These are phyloP conservation scores for Boletus edulis DNA, from an alignment of 768 basidiomycete genomes.

Conservation along the genomic window DNA sequence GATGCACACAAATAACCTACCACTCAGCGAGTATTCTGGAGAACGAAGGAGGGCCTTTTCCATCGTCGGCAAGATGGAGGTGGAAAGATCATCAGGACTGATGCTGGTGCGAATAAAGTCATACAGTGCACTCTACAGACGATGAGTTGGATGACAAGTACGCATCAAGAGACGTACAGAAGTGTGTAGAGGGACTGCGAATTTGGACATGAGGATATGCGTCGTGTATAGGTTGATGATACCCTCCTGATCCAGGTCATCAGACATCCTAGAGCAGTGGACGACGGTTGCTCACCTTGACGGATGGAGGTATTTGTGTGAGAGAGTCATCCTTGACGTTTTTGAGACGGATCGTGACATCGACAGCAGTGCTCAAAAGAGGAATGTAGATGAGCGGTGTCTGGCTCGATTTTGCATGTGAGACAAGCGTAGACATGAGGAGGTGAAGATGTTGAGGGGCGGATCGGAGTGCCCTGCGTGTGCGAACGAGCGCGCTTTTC, in stretches of 20 bases:
- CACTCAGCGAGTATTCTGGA: conserved; percentile 70
- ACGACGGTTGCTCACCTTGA: conserved; percentile 39
- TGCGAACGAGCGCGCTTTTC: conserved; percentile 57
- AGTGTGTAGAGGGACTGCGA: conserved; percentile 54
- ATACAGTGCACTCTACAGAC: conserved; percentile 45
- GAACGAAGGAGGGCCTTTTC: conserved; percentile 82
- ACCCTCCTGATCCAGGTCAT: conserved; percentile 40
- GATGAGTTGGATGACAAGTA: conserved; percentile 8
- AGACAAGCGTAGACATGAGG: conserved; percentile 54
- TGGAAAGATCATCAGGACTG: conserved; percentile 47
- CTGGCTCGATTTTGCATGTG: conserved; percentile 47
- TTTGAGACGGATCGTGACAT: conserved; percentile 70
- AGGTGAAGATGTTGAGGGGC: conserved; percentile 48
- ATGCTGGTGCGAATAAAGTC: conserved; percentile 62
- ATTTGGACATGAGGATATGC: conserved; percentile 67
- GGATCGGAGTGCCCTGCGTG: conserved; percentile 66
- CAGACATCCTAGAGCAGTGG: background rate
- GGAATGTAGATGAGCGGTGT: conserved; percentile 41
- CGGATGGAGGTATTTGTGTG: conserved; percentile 42
- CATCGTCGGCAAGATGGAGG: conserved; percentile 61
- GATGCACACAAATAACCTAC: conserved; percentile 37
- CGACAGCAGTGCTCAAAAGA: conserved; percentile 66
- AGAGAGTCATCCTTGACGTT: conserved; percentile 43
- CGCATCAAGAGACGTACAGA: conserved; percentile 40
- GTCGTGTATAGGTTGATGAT: conserved; percentile 60